Conservation (phyloP, 768 basidiomycete species). For the Boletus speciosus region DNA sequence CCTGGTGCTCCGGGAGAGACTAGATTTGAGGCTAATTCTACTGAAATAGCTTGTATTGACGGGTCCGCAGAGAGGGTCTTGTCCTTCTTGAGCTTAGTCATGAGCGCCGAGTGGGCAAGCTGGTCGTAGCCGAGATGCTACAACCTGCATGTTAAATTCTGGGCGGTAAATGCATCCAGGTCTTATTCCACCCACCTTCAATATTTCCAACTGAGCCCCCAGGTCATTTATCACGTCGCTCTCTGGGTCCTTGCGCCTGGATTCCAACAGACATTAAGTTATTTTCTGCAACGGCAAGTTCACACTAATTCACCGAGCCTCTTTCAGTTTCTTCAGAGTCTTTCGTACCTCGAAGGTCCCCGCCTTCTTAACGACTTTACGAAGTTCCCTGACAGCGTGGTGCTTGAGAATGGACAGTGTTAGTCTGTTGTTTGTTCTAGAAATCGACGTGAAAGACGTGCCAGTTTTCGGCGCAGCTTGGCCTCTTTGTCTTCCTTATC, state of each 20-base stretch:
- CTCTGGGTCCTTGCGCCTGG: conserved; percentile 37
- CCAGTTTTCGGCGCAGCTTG: conserved; percentile 55
- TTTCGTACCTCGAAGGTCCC: conserved; percentile 79
- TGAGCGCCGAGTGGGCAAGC: conserved; percentile 63
- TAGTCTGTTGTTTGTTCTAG: conserved; percentile 8
- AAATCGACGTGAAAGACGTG: conserved; percentile 31
- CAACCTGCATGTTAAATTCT: neutral
- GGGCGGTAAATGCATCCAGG: neutral
- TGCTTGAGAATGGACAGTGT: conserved; percentile 46
- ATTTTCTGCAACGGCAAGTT: neutral
- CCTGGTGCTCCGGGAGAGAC: conserved; percentile 37
- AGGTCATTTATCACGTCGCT: conserved; percentile 43
- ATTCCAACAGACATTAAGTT: conserved; percentile 1
- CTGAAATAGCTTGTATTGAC: conserved; percentile 44
- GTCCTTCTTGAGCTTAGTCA: conserved; percentile 73
- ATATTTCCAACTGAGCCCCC: conserved; percentile 54
- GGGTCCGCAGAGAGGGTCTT: conserved; percentile 49
- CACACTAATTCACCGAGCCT: conserved; percentile 47
- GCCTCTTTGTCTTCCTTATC: conserved; percentile 39
- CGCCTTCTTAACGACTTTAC: conserved; percentile 76
- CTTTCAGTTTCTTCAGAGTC: conserved; percentile 78
- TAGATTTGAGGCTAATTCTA: conserved; percentile 40
- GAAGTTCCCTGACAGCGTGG: conserved; percentile 68
- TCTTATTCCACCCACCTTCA: conserved; percentile 55
- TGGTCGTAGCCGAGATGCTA: conserved; percentile 59